Evolutionary conservation across 306 rosid species (phyloP).

Genomic region (Cucumis melo): DNA sequence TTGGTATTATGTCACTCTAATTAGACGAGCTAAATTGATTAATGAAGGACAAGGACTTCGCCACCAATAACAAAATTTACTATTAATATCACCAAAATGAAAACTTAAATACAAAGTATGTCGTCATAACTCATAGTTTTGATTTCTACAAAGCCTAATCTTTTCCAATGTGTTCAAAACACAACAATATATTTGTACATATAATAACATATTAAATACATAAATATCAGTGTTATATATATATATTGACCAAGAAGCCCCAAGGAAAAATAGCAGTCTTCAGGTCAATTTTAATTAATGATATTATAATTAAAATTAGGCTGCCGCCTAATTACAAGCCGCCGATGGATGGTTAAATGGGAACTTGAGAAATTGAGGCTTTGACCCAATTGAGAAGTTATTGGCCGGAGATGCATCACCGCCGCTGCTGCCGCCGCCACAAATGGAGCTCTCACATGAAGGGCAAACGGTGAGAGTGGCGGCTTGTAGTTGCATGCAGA

Average conservation of each 20-base stretch:
- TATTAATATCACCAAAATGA: neutral
- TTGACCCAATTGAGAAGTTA: constrained; percentile 14
- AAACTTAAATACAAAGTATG: neutral
- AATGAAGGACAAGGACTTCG: neutral
- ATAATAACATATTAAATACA: neutral
- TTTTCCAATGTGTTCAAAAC: neutral
- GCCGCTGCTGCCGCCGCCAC: constrained; percentile 3
- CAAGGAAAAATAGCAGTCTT: constrained; percentile 12
- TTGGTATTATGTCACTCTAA: neutral
- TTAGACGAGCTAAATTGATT: neutral
- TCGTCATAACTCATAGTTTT: neutral
- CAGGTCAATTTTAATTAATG: neutral
- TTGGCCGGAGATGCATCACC: constrained; percentile 17
- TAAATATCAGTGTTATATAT: neutral
- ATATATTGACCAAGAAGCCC: constrained; percentile 7
- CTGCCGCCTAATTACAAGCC: constrained; percentile 23
- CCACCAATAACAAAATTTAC: neutral
- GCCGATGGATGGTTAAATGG: constrained; percentile 44
- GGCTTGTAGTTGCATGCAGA: constrained; percentile 40
- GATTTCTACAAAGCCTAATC: constrained; percentile 3
- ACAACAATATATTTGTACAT: neutral
- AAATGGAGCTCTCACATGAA: constrained; percentile 44
- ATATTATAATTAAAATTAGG: neutral
- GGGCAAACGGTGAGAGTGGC: constrained; percentile 60
- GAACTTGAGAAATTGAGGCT: constrained; percentile 21